Base-by-base conservation (phyloP, 1,139 yeast species). In the Zygosaccharomyces sapae region DNA sequence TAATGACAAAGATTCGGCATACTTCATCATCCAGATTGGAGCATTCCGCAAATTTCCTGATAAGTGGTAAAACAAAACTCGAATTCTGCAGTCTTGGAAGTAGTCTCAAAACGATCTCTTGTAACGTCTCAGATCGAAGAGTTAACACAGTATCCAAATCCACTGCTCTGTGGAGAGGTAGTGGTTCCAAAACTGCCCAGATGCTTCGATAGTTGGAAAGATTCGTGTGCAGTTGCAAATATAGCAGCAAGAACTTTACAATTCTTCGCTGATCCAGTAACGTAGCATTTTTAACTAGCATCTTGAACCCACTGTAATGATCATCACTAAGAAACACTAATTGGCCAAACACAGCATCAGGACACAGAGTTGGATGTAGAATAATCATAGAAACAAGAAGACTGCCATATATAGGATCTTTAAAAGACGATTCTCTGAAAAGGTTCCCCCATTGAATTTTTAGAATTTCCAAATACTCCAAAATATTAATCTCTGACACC, bases 291-390 rank as follows among this genome's bases (percentile, higher is more conserved):
- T 38, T 13, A 1, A 57, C 36, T 3, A 57, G 41, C 2, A 33
- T 7, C 2, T 36, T 19, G 3, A 63, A 49, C 0, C 29, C 43
- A 3, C 40, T 10, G 34, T 63, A 63, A 43, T 52, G 46, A 0
- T 33, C 12, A 1, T 41, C 41, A 4, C 47, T 48, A 1, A 33
- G 16, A 2, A 61, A 45, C 13, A 67, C 47, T 8, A 68, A 50
- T 1, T 52, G 53, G 9, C 57, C 55, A 38, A 67, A 56, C 0
- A 68, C 41, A 0, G 45, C 27, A 6, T 50, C 47, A 10, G 56
- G 45, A 3, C 68, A 53, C 22, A 58, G 57, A 8, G 59, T 44
- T 3, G 69, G 67, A 44, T 67, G 68, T 5, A 69, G 51, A 5
- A 63, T 52, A 7, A 69, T 46, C 20, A 53, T 55, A 1, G 67